These are phyloP conservation scores for Pythium plurisporium DNA, from an alignment of 352 stramenopile species.

Conservation along the genomic window DNA sequence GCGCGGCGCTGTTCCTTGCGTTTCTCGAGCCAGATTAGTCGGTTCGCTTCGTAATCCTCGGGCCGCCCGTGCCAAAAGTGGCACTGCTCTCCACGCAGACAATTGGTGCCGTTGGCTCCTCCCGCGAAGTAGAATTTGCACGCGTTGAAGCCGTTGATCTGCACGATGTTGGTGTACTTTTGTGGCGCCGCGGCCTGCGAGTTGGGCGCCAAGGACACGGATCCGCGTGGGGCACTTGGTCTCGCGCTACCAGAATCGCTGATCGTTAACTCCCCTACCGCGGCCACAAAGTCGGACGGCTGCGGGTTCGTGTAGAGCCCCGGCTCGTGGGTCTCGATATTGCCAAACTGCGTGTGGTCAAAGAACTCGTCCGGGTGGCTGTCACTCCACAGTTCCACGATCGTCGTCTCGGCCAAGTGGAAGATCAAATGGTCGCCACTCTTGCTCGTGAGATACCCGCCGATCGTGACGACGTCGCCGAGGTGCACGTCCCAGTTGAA, in stretches of 20 bases:
- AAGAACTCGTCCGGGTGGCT: conserved; percentile 47
- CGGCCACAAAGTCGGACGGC: conserved; percentile 7
- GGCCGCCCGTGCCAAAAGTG: conserved; percentile 77
- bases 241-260: background rate
- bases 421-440: conserved; percentile 47
- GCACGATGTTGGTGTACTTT: conserved; percentile 85
- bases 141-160: conserved; percentile 69
- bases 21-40: conserved; percentile 59
- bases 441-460: conserved; percentile 45
- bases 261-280: background rate
- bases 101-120: conserved; percentile 52
- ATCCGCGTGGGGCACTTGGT: conserved; percentile 19
- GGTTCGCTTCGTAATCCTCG: conserved; percentile 62
- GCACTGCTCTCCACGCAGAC: conserved; percentile 55
- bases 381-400: conserved; percentile 61
- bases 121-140: conserved; percentile 86
- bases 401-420: conserved; percentile 34
- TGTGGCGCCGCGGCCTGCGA: conserved; percentile 39
- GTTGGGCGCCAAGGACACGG: conserved; percentile 38
- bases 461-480: conserved; percentile 49
- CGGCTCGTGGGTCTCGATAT: conserved; percentile 18
- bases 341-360: conserved; percentile 39
- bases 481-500: conserved; percentile 83
- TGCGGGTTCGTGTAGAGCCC: conserved; percentile 20
- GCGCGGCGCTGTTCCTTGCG: conserved; percentile 57